These are phyloP conservation scores for Exsudoporus frostii DNA, from an alignment of 768 basidiomycete genomes.

Conservation along the genomic window DNA sequence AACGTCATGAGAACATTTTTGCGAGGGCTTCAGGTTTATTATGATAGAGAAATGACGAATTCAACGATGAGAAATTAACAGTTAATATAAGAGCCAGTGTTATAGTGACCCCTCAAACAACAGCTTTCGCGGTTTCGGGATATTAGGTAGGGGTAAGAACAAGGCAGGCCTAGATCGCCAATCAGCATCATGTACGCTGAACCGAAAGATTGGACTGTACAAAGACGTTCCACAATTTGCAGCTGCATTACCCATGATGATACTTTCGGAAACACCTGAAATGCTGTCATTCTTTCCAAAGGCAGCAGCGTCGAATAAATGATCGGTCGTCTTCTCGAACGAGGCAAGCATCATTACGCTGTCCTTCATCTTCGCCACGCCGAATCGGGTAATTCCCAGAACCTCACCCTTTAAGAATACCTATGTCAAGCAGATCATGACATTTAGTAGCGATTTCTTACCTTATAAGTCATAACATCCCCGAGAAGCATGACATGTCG, in stretches of 20 bases:
- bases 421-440: background rate
- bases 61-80: background rate
- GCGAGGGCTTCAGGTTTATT: background rate
- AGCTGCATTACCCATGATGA: slow-evolving; percentile 98
- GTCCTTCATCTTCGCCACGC: slow-evolving; percentile 99
- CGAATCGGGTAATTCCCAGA: slow-evolving; percentile 96
- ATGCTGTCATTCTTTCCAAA: slow-evolving; percentile 95
- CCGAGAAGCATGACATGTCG: slow-evolving; percentile 98
- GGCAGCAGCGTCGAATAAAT: slow-evolving; percentile 95
- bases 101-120: slow-evolving; percentile 36
- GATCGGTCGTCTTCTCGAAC: slow-evolving; percentile 99
- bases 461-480: slow-evolving; percentile 99
- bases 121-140: slow-evolving; percentile 34
- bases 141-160: slow-evolving; percentile 29
- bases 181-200: slow-evolving; percentile 4
- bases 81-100: background rate
- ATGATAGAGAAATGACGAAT: background rate
- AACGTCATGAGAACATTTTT: background rate
- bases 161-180: slow-evolving; percentile 33
- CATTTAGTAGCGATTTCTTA: slow-evolving; percentile 22
- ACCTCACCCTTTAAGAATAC: slow-evolving; percentile 77
- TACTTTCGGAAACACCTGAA: slow-evolving; percentile 97
- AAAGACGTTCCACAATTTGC: slow-evolving; percentile 93
- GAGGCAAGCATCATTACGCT: slow-evolving; percentile 98
- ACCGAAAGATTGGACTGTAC: slow-evolving; percentile 43